A percentile compares a stretch with the other conserved stretches of the same genome.
These are phyloP conservation scores for Raddia guianensis DNA, from an alignment of 176 grass and related monocot species.

Conservation along the genomic window DNA sequence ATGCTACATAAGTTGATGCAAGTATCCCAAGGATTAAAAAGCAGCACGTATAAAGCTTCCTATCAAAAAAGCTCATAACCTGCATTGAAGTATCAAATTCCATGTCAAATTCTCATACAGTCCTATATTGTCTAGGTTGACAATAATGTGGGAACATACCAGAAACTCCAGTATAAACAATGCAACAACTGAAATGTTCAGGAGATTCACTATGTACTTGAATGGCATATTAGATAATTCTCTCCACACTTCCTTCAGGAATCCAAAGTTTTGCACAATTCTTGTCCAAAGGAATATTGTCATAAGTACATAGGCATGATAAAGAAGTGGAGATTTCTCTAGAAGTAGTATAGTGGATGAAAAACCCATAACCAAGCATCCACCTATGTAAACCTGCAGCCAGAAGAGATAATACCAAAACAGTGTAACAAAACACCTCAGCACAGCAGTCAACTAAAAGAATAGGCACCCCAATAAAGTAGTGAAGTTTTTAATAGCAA, in stretches of 20 bases:
- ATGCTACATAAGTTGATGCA: conserved; percentile 46
- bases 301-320: conserved; percentile 87
- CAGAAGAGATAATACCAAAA: conserved; percentile 42
- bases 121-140: conserved; percentile 30
- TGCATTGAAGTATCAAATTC: conserved; percentile 45
- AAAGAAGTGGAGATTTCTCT: conserved; percentile 89
- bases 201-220: conserved; percentile 69
- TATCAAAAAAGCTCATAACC: conserved; percentile 95
- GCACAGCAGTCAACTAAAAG: conserved; percentile 14
- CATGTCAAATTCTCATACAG: conserved; percentile 33
- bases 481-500: conserved; percentile 26
- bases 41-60: conserved; percentile 89
- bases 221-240: conserved; percentile 60
- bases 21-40: conserved; percentile 78
- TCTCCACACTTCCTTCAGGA: conserved; percentile 68
- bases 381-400: conserved; percentile 75
- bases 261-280: conserved; percentile 67
- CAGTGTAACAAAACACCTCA: conserved; percentile 19
- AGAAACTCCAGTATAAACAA: conserved; percentile 84
- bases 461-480: conserved; percentile 16
- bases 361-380: conserved; percentile 71
- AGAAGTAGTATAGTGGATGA: conserved; percentile 69
- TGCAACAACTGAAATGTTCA: conserved; percentile 57
- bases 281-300: conserved; percentile 93
- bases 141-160: conserved; percentile 52